phyloP scores from a whole-genome alignment of 345 rosid genomes.

The Salix udensis region DNA sequence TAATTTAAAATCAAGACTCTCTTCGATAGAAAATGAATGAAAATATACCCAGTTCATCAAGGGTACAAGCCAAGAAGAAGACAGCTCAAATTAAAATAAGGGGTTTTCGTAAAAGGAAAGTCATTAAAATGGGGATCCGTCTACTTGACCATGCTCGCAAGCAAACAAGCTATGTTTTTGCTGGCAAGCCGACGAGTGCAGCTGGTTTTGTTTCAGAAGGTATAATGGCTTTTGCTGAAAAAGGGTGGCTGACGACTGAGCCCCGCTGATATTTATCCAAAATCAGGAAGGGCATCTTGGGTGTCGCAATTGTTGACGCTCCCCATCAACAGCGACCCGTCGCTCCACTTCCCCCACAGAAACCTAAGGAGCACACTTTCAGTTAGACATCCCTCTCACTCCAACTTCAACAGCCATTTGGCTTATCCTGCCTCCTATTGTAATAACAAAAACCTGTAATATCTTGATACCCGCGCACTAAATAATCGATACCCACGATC shows the following conservation, averaged over 20 bases:
- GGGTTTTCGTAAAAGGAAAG: background rate
- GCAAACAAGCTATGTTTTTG: background rate
- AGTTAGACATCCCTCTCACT: constrained; percentile 13
- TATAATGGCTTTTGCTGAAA: background rate
- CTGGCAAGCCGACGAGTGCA: background rate
- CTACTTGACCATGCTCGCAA: background rate
- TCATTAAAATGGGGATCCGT: background rate
- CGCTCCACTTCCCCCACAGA: background rate
- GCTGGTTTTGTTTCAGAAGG: background rate
- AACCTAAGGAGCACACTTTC: background rate
- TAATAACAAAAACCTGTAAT: constrained; percentile 9
- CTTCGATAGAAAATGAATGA: too few species aligned
- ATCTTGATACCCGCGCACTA: constrained; percentile 7
- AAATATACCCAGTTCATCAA: background rate
- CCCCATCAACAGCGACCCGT: background rate
- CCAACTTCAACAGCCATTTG: background rate
- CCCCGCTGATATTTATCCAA: background rate
- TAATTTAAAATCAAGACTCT: too few species aligned
- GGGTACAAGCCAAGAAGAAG: too few species aligned
- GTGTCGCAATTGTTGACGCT: background rate
- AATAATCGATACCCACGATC: background rate
- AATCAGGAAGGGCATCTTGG: background rate
- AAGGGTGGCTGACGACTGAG: background rate
- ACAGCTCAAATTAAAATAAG: background rate
- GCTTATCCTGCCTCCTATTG: constrained; percentile 9